A percentile compares a stretch with the other conserved stretches of the same genome.
Conservation (phyloP, 164 flowering plant genomes). For the Umbellularia californica region DNA sequence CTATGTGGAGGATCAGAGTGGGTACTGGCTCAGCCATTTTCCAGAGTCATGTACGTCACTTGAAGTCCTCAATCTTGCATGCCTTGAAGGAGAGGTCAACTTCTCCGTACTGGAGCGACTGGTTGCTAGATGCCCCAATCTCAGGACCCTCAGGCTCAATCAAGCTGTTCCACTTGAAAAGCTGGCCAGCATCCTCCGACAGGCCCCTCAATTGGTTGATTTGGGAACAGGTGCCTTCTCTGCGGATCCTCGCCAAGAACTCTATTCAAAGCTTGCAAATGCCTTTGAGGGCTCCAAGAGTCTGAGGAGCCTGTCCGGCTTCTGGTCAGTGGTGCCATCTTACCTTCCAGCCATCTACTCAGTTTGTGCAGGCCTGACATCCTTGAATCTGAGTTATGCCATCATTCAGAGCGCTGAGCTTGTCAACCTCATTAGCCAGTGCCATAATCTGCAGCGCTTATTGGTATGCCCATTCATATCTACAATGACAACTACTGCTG, state of each 20-base stretch:
- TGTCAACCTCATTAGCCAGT: constrained; percentile 55
- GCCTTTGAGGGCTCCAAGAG: constrained; percentile 68
- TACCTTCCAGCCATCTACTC: constrained; percentile 62
- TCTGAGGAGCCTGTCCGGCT: constrained; percentile 79
- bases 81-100: constrained; percentile 66
- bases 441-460: constrained; percentile 60
- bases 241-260: constrained; percentile 58
- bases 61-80: constrained; percentile 71
- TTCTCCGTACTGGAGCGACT: constrained; percentile 76
- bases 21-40: constrained; percentile 81
- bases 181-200: constrained; percentile 50
- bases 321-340: constrained; percentile 71
- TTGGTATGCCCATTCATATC: constrained; percentile 41
- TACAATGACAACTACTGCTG: neutral
- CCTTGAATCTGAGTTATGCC: constrained; percentile 77
- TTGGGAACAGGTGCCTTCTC: constrained; percentile 74
- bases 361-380: constrained; percentile 56
- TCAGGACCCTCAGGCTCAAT: constrained; percentile 68
- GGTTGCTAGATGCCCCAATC: constrained; percentile 67
- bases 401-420: constrained; percentile 54
- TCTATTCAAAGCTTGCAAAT: constrained; percentile 44
- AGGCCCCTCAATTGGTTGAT: constrained; percentile 79
- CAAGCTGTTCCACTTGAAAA: constrained; percentile 77
- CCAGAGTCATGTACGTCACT: constrained; percentile 74
- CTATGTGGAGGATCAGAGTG: constrained; percentile 78